These are phyloP conservation scores for Rosa hybrid DNA, from an alignment of 331 rosid genomes.

Conservation along the genomic window DNA sequence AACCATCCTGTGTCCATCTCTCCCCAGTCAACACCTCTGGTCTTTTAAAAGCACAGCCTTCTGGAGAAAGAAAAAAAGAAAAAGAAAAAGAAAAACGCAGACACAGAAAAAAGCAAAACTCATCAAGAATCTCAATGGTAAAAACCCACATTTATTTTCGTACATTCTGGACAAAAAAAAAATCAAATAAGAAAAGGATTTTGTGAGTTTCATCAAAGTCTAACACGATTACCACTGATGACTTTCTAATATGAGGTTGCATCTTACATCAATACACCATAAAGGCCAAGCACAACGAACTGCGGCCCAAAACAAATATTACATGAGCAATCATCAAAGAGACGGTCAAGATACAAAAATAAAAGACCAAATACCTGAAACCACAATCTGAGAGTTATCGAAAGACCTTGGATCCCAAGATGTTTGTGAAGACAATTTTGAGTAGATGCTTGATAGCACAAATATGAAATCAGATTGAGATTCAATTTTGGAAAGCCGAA, in stretches of 20 bases:
- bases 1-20: neutral
- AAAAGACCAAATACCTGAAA: neutral
- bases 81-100: neutral
- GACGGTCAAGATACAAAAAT: neutral
- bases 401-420: neutral
- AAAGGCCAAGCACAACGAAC: neutral
- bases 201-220: neutral
- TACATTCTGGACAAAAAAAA: neutral
- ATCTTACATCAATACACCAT: neutral
- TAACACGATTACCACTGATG: neutral
- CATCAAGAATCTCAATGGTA: neutral
- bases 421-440: neutral
- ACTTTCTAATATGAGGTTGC: neutral
- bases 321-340: neutral
- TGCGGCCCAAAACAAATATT: neutral
- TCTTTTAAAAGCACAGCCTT: neutral
- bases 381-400: neutral
- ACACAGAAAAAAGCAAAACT: neutral
- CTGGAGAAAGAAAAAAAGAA: no score
- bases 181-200: neutral
- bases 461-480: neutral
- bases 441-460: neutral
- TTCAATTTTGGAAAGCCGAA: neutral
- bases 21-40: neutral
- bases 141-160: neutral